Percentiles rank a stretch among this genome's conserved stretches.
These are phyloP conservation scores for Hanseniaspora nectarophila DNA, from an alignment of 805 yeast genomes.

Conservation along the genomic window DNA sequence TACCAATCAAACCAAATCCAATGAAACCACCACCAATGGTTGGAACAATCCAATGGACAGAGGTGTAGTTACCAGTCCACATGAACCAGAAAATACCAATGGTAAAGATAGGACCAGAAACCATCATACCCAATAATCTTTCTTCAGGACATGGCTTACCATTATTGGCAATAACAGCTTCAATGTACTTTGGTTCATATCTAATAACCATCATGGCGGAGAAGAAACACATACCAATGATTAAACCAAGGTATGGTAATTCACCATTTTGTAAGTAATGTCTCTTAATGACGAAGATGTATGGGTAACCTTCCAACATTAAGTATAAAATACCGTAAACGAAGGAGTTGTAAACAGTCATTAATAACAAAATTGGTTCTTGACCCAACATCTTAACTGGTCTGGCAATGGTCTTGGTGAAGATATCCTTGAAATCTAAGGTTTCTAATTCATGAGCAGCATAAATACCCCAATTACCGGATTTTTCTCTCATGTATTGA, in stretches of 20 bases:
- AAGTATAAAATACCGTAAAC: conserved; percentile 70
- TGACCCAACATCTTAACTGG: conserved; percentile 55
- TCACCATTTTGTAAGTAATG: conserved; percentile 40
- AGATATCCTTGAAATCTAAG: conserved; percentile 46
- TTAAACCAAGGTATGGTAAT: conserved; percentile 68
- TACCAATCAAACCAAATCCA: conserved; percentile 56
- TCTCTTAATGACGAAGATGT: conserved; percentile 54
- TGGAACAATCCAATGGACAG: conserved; percentile 75
- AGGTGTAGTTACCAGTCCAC: conserved; percentile 71
- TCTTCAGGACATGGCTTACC: conserved; percentile 65
- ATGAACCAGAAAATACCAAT: conserved; percentile 75
- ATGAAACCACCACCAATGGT: conserved; percentile 50
- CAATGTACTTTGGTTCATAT: conserved; percentile 43
- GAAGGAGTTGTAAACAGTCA: conserved; percentile 63
- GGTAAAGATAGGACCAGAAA: conserved; percentile 60
- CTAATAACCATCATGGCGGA: conserved; percentile 39
- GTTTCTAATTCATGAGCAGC: conserved; percentile 62
- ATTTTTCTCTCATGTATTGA: conserved; percentile 44
- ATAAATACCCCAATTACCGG: conserved; percentile 73
- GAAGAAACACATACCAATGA: conserved; percentile 56
- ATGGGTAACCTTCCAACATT: conserved; percentile 63
- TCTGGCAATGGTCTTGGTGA: conserved; percentile 50
- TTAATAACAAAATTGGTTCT: conserved; percentile 62
- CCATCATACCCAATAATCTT: conserved; percentile 63
- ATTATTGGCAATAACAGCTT: conserved; percentile 38